These are phyloP conservation scores for Eucalyptus cloeziana DNA, from an alignment of 345 rosid species.

Conservation along the genomic window DNA sequence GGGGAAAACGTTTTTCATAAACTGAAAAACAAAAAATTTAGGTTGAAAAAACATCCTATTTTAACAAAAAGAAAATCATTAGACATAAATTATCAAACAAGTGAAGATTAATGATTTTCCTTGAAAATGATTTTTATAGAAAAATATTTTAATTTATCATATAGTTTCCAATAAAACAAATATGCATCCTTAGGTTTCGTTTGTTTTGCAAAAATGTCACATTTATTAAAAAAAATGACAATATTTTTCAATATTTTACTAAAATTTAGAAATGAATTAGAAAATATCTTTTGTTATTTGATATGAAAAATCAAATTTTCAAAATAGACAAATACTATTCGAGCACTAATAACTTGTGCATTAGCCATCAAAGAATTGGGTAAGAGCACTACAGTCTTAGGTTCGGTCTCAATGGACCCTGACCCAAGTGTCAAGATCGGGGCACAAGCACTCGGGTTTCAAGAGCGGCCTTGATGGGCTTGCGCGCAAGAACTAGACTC, in stretches of 20 bases:
- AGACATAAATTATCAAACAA: neutral
- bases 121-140: neutral
- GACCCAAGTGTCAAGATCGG: accelerated
- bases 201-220: neutral
- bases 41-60: neutral
- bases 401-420: accelerated
- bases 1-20: neutral
- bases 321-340: accelerated
- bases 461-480: accelerated
- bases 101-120: neutral
- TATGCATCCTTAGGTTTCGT: accelerated
- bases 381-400: accelerated
- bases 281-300: too few species aligned
- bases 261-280: too few species aligned
- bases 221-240: neutral
- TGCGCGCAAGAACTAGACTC: accelerated
- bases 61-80: neutral
- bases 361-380: accelerated
- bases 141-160: neutral
- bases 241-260: accelerated
- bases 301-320: too few species aligned
- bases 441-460: neutral
- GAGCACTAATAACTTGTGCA: accelerated
- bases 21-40: neutral
- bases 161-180: neutral